phyloP scores from a whole-genome alignment of 2,329 filamentous ascomycete species.

The Penicillium sp. region DNA sequence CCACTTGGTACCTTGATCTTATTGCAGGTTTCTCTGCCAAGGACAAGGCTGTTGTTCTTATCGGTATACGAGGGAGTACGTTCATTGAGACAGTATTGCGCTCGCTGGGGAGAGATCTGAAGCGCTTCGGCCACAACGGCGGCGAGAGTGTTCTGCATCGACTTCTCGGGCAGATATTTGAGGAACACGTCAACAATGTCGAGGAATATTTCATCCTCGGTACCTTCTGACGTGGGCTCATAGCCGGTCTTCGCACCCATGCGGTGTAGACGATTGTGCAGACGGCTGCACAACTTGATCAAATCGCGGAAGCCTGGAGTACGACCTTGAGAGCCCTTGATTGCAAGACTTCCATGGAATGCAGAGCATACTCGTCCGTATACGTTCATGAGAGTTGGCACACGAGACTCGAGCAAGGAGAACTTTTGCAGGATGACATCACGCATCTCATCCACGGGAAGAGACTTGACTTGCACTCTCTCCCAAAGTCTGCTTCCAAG shows the following conservation, averaged over 20 bases:
- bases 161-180: slow-evolving; percentile 69
- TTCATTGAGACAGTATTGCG: slow-evolving; percentile 71
- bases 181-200: slow-evolving; percentile 93
- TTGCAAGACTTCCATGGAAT: slow-evolving; percentile 40
- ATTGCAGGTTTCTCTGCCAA: slow-evolving; percentile 65
- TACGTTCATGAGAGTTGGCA: slow-evolving; percentile 57
- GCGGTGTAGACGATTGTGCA: slow-evolving; percentile 63
- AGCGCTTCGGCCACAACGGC: slow-evolving; percentile 79
- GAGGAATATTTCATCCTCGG: slow-evolving; percentile 81
- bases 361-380: slow-evolving; percentile 49
- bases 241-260: slow-evolving; percentile 63
- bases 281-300: slow-evolving; percentile 83
- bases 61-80: slow-evolving; percentile 71
- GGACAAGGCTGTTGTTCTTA: slow-evolving; percentile 56
- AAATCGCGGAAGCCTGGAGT: slow-evolving; percentile 73
- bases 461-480: slow-evolving; percentile 66
- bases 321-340: slow-evolving; percentile 48
- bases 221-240: slow-evolving; percentile 70
- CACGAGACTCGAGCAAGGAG: slow-evolving; percentile 62
- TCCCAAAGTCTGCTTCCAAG: slow-evolving; percentile 88
- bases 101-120: slow-evolving; percentile 78
- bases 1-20: slow-evolving; percentile 55
- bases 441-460: slow-evolving; percentile 68
- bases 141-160: slow-evolving; percentile 54
- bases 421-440: slow-evolving; percentile 71